Evolutionary conservation across 352 stramenopile species (phyloP).

Genomic region (Phytophthora fragariae): DNA sequence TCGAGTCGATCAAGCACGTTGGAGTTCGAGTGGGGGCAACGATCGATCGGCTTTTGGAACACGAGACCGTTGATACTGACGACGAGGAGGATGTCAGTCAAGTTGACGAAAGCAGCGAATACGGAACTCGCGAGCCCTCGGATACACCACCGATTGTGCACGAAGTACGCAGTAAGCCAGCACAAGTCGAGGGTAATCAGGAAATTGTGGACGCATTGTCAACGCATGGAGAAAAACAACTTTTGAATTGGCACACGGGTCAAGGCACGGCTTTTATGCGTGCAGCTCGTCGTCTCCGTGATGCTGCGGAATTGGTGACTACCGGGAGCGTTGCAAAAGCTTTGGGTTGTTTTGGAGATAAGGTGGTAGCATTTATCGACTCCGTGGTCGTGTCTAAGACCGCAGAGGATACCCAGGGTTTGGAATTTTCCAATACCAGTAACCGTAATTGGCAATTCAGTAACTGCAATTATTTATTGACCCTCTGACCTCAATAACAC

Average conservation of each 20-base stretch:
- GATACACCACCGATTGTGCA: background rate
- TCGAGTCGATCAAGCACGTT: background rate
- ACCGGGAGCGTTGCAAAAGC: background rate
- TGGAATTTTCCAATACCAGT: too few relatives aligned
- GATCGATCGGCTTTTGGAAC: background rate
- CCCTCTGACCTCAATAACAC: too few relatives aligned
- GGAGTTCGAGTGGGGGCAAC: background rate
- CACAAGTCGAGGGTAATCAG: background rate
- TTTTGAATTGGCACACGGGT: background rate
- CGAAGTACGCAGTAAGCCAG: background rate
- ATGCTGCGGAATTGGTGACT: background rate
- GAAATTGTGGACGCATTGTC: background rate
- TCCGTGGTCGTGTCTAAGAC: background rate
- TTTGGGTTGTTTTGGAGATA: background rate
- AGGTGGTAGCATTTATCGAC: background rate
- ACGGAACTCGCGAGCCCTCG: background rate
- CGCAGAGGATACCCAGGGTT: background rate
- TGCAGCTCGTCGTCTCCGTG: background rate
- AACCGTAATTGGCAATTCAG: too few relatives aligned
- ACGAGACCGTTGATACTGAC: background rate
- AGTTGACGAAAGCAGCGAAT: background rate
- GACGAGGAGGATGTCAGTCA: background rate
- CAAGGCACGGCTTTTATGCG: background rate
- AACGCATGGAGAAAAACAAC: background rate
- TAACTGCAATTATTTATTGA: too few relatives aligned